Base-by-base conservation (phyloP, 2,329 filamentous ascomycete genomes). In the Neodidymelliopsis sp. region DNA sequence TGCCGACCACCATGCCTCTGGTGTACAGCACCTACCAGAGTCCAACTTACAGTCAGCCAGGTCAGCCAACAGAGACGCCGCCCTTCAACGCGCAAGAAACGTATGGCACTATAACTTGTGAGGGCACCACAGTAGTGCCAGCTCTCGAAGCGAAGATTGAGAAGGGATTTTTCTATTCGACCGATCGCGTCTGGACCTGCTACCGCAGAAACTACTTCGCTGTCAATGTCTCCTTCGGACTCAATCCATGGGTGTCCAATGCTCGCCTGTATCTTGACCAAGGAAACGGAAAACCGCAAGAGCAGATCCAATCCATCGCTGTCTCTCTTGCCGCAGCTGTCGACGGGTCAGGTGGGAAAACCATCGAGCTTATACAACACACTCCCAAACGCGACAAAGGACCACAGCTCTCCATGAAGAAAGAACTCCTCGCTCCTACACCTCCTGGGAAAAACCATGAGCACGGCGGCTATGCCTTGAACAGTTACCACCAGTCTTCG, bases 131-230 rank as follows among this genome's bases (percentile, higher is more conserved):
- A 1, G 80, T 94, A 57, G 86, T 85, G 56, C 81, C 89, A 15
- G 87, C 89, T 11, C 89, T 96, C 56, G 81, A 86, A 22, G 90
- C 89, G 25, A 87, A 85, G 62, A 91, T 96, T 51, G 90, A 95
- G 70, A 95, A 96, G 63, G 91, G 91, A 0, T 95, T 96, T 74
- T 96, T 96, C 69, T 77, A 86, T 38, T 77, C 77, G 25, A 82
- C 82, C 3, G 91, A 95, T 45, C 81, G 83, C 13, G 90, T 92
- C 62, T 96, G 91, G 91, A 96, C 91, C 0, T 96, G 91, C 75
- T 96, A 96, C 69, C 82, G 91, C 24, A 83, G 92, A 31, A 96
- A 96, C 70, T 96, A 96, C 74, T 94, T 96, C 69, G 87, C 89
- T 0, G 91, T 94, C 42, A 84, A 87, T 40, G 93, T 90, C 70